Percentiles rank a stretch among this genome's conserved stretches.
Evolutionary conservation across 2,329 filamentous ascomycete species (phyloP).

Genomic region (Talaromyces sp.): DNA sequence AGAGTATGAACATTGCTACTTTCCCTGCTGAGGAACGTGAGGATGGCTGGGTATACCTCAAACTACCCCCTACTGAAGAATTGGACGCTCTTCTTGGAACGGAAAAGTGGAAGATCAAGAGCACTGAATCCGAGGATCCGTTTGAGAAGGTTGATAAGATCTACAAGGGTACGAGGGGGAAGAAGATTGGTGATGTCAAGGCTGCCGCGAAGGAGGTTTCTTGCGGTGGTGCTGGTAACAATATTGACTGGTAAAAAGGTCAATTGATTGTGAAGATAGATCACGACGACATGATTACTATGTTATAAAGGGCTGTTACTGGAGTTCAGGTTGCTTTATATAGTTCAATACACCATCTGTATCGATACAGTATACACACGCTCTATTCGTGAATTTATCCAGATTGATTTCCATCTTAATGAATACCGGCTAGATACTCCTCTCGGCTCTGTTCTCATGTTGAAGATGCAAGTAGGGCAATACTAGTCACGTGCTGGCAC

Average conservation of each 20-base stretch:
- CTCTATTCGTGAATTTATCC: background rate
- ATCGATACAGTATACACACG: background rate
- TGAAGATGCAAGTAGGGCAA: background rate
- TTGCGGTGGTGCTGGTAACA: conserved; percentile 21
- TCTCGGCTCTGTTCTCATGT: background rate
- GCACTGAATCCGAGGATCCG: conserved; percentile 60
- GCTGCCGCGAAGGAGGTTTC: conserved; percentile 5
- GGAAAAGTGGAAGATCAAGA: conserved; percentile 71
- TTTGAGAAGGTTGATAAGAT: conserved; percentile 58
- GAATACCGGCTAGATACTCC: background rate
- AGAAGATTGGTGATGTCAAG: conserved; percentile 41
- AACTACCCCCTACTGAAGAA: conserved; percentile 75
- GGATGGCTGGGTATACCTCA: conserved; percentile 76
- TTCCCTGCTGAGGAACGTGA: conserved; percentile 72
- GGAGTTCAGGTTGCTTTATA: background rate
- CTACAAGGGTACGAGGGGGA: conserved; percentile 54
- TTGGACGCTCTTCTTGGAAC: conserved; percentile 77
- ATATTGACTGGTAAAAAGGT: conserved; percentile 33
- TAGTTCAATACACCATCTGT: background rate
- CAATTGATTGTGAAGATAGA: background rate
- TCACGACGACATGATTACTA: background rate
- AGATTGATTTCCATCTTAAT: background rate
- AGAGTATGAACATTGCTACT: conserved; percentile 72
- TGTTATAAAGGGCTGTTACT: background rate
- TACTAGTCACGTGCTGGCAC: background rate